These are phyloP conservation scores for Massarina eburnea DNA, from an alignment of 2,329 filamentous ascomycete species.

Conservation along the genomic window DNA sequence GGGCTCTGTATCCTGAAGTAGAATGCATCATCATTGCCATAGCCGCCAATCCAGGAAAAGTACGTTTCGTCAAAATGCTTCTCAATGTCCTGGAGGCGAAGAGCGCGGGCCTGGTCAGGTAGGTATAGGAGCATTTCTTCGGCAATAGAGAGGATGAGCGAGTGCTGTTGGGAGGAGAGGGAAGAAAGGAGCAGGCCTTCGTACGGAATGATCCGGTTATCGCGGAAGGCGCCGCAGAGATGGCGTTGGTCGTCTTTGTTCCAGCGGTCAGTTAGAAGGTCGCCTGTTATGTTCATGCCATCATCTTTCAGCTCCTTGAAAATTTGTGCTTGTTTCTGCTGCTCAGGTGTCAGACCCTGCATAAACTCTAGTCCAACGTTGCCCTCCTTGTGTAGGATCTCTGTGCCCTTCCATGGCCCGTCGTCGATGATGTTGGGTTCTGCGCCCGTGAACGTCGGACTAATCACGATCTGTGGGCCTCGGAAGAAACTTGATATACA, in stretches of 20 bases:
- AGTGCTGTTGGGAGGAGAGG: conserved; percentile 53
- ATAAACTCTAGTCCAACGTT: conserved; percentile 67
- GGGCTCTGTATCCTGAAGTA: conserved; percentile 79
- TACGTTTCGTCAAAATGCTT: conserved; percentile 69
- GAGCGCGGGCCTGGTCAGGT: conserved; percentile 56
- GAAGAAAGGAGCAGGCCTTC: conserved; percentile 62
- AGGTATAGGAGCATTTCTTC: conserved; percentile 70
- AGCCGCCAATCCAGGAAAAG: conserved; percentile 78
- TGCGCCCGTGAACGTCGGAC: conserved; percentile 77
- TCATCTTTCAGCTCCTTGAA: conserved; percentile 62
- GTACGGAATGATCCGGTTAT: conserved; percentile 75
- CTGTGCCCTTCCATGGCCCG: conserved; percentile 63
- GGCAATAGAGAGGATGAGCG: conserved; percentile 60
- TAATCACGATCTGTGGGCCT: conserved; percentile 65
- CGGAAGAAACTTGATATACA: conserved; percentile 72
- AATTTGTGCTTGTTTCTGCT: conserved; percentile 56
- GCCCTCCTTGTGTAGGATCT: conserved; percentile 68
- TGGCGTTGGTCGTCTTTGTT: conserved; percentile 81
- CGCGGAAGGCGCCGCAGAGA: conserved; percentile 74
- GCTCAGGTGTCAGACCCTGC: conserved; percentile 58
- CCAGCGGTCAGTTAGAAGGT: conserved; percentile 62
- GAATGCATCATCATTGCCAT: conserved; percentile 67
- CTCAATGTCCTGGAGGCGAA: conserved; percentile 58
- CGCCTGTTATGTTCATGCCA: conserved; percentile 59
- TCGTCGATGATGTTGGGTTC: conserved; percentile 75